Conservation (phyloP, 768 basidiomycete species). For the Filobasidium floriforme region DNA sequence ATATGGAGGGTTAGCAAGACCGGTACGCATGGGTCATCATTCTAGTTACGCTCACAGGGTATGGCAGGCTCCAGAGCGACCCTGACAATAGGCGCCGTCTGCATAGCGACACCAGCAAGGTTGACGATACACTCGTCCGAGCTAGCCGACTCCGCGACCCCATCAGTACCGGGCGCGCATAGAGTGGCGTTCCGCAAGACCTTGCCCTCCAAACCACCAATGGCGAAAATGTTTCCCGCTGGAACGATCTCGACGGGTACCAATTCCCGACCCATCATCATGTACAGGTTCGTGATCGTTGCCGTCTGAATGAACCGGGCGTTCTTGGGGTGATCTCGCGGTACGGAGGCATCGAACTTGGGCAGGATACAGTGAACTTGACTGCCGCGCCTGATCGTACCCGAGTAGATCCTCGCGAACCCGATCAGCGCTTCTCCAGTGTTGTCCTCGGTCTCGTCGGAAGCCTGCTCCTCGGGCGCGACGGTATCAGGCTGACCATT, state of each 20-base stretch:
- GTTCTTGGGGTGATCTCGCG: slow-evolving; percentile 59
- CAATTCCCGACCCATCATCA: slow-evolving; percentile 98
- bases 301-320: slow-evolving; percentile 55
- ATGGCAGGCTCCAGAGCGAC: slow-evolving; percentile 81
- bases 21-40: slow-evolving; percentile 40
- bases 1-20: too few species aligned
- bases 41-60: slow-evolving; percentile 45
- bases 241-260: slow-evolving; percentile 69
- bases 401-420: slow-evolving; percentile 89
- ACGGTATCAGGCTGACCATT: slow-evolving; percentile 35
- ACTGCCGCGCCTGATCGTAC: slow-evolving; percentile 61
- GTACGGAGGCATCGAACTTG: slow-evolving; percentile 65
- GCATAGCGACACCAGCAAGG: slow-evolving; percentile 37
- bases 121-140: slow-evolving; percentile 30
- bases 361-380: slow-evolving; percentile 70
- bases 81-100: slow-evolving; percentile 77
- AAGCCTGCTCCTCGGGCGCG: slow-evolving; percentile 6
- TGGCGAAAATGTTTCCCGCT: slow-evolving; percentile 91
- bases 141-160: slow-evolving; percentile 22
- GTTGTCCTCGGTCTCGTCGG: slow-evolving; percentile 13
- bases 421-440: slow-evolving; percentile 68
- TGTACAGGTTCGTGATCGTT: slow-evolving; percentile 70
- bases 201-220: slow-evolving; percentile 78
- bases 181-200: slow-evolving; percentile 87
- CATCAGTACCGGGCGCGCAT: slow-evolving; percentile 56